These are phyloP conservation scores for Metschnikowia koreensis DNA, from an alignment of 805 yeast species.

Conservation along the genomic window DNA sequence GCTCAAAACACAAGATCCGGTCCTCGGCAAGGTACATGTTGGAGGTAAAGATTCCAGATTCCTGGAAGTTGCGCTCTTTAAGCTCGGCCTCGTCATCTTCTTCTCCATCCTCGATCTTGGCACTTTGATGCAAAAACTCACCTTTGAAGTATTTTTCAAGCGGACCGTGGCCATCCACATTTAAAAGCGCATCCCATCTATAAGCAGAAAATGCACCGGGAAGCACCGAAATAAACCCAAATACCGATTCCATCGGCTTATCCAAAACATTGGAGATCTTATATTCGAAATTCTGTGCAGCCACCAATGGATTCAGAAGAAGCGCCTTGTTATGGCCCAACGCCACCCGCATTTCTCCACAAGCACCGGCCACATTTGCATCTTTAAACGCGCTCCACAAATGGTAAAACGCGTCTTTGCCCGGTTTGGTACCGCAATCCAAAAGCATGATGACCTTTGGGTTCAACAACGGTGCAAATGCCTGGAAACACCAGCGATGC, in stretches of 20 bases:
- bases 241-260: constrained; percentile 92
- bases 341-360: constrained; percentile 93
- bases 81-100: constrained; percentile 39
- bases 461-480: constrained; percentile 76
- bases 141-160: constrained; percentile 89
- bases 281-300: constrained; percentile 96
- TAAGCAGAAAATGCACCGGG: constrained; percentile 98
- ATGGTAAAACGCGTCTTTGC: constrained; percentile 77
- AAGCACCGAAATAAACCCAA: constrained; percentile 90
- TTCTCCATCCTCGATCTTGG: constrained; percentile 37
- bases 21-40: constrained; percentile 98
- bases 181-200: constrained; percentile 73
- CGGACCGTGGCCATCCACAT: constrained; percentile 77
- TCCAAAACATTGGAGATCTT: constrained; percentile 93
- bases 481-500: constrained; percentile 96
- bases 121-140: constrained; percentile 69
- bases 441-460: constrained; percentile 82
- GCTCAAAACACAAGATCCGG: constrained; percentile 93
- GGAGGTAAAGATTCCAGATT: constrained; percentile 79
- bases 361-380: constrained; percentile 90
- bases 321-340: constrained; percentile 54
- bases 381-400: constrained; percentile 84
- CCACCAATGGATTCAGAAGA: constrained; percentile 81
- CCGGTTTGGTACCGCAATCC: constrained; percentile 95
- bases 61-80: constrained; percentile 31